A percentile compares a stretch with the other conserved stretches of the same genome.
Conservation (phyloP, 2,329 filamentous ascomycete genomes). For the Pseudovirgaria hyperparasitica region DNA sequence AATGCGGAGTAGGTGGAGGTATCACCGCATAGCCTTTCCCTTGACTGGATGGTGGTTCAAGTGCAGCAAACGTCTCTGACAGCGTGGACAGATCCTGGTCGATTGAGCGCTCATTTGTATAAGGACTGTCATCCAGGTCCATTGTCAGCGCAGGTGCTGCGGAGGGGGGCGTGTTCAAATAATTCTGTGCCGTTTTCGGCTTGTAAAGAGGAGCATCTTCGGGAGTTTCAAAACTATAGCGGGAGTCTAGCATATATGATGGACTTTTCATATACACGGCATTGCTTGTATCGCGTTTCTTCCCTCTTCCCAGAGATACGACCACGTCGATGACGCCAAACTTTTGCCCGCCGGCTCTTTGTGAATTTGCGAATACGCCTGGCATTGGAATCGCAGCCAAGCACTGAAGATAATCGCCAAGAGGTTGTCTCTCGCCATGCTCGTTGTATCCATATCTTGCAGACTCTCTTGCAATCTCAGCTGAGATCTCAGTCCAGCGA, state of each 20-base stretch:
- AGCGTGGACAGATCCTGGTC: background rate
- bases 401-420: constrained; percentile 25
- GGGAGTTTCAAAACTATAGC: background rate
- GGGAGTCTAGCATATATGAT: too few relatives aligned
- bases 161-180: constrained; percentile 11
- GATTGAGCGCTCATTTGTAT: constrained; percentile 1
- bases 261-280: too few relatives aligned
- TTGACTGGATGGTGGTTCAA: background rate
- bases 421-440: constrained; percentile 18
- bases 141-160: constrained; percentile 14
- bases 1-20: background rate
- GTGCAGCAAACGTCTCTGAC: constrained; percentile 1
- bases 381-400: constrained; percentile 27
- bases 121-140: constrained; percentile 6
- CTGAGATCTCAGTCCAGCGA: constrained; percentile 23
- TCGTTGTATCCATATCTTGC: constrained; percentile 19
- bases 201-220: constrained; percentile 12
- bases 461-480: constrained; percentile 20
- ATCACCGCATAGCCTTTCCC: background rate
- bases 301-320: constrained; percentile 6
- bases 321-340: constrained; percentile 27
- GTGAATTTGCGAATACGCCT: constrained; percentile 15
- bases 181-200: constrained; percentile 16
- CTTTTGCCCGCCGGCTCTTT: constrained; percentile 14
- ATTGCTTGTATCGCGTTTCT: constrained; percentile 2